phyloP scores from a whole-genome alignment of 192 early-diverging fungal genomes.

The Thoreauomyces humboldtii region DNA sequence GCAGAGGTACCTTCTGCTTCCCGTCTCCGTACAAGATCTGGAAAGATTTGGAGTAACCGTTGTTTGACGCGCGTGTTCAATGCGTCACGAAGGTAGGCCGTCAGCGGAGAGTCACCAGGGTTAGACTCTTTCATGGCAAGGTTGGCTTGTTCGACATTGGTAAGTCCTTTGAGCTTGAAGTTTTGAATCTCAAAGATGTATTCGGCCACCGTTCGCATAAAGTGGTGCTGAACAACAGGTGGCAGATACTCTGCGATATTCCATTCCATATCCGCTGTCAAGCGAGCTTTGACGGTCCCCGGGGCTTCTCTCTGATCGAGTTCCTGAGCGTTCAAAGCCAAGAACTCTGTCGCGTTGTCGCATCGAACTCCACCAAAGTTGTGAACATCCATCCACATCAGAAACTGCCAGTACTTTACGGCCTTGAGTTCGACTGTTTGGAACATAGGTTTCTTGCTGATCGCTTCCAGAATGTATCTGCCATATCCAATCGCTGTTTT shows the following conservation, averaged over 20 bases:
- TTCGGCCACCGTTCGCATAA: slow-evolving; percentile 67
- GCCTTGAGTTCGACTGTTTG: slow-evolving; percentile 67
- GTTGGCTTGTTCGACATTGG: neutral
- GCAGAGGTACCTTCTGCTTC: slow-evolving; percentile 11
- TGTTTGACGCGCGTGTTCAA: slow-evolving; percentile 45
- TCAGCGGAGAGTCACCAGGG: slow-evolving; percentile 8
- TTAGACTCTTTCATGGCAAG: neutral
- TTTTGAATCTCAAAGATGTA: slow-evolving; percentile 49
- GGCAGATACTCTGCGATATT: slow-evolving; percentile 89
- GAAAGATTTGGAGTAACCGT: slow-evolving; percentile 61
- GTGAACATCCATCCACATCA: slow-evolving; percentile 89
- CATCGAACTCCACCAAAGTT: slow-evolving; percentile 75
- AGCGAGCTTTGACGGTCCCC: slow-evolving; percentile 32
- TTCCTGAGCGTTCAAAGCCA: slow-evolving; percentile 2
- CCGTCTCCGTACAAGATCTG: slow-evolving; percentile 48
- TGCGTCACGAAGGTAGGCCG: slow-evolving; percentile 27
- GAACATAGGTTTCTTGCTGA: slow-evolving; percentile 73
- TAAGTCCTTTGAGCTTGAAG: neutral
- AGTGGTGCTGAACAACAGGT: slow-evolving; percentile 63
- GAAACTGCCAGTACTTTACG: slow-evolving; percentile 72
- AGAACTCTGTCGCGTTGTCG: slow-evolving; percentile 29
- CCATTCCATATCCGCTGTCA: slow-evolving; percentile 70
- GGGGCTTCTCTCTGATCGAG: slow-evolving; percentile 15
- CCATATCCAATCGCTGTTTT: slow-evolving; percentile 71
- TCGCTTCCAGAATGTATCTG: slow-evolving; percentile 66